Conservation (phyloP, 2,329 filamentous ascomycete species). For the Beauveria australis region DNA sequence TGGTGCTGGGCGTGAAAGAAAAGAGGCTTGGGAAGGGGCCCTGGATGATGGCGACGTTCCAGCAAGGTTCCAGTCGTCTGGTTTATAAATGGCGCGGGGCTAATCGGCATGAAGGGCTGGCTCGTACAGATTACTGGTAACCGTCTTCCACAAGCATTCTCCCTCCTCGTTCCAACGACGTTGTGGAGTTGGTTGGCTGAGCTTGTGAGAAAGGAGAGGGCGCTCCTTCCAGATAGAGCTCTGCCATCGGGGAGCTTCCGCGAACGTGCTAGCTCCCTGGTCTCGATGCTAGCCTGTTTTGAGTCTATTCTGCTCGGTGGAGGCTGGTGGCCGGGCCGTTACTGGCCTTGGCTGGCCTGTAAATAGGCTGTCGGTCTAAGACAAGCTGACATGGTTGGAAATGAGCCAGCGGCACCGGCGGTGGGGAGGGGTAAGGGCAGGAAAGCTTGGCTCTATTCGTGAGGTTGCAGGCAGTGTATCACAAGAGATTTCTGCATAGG, state of each 20-base stretch:
- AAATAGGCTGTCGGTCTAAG: not conserved
- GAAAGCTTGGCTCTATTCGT: no score
- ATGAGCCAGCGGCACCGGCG: not conserved
- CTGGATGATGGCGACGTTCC: not conserved
- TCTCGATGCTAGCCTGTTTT: not conserved
- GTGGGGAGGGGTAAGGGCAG: not conserved
- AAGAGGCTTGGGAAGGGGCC: not conserved
- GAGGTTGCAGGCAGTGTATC: not conserved
- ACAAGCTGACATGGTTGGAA: constrained; percentile 2
- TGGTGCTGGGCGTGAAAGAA: not conserved
- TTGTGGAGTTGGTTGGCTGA: not conserved
- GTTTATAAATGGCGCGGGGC: not conserved
- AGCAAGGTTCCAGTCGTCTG: not conserved
- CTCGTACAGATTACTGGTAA: not conserved
- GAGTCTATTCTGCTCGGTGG: not conserved
- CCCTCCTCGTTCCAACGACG: not conserved
- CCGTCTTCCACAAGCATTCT: not conserved
- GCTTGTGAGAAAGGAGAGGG: not conserved
- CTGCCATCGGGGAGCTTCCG: not conserved
- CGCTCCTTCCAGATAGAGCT: not conserved
- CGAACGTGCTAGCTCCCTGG: not conserved
- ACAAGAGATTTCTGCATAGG: not conserved
- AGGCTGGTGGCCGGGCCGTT: not conserved
- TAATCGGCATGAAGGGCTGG: not conserved
- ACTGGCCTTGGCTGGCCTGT: not conserved